phyloP scores from a whole-genome alignment of 495 filamentous ascomycete species.

The Letharia lupina region DNA sequence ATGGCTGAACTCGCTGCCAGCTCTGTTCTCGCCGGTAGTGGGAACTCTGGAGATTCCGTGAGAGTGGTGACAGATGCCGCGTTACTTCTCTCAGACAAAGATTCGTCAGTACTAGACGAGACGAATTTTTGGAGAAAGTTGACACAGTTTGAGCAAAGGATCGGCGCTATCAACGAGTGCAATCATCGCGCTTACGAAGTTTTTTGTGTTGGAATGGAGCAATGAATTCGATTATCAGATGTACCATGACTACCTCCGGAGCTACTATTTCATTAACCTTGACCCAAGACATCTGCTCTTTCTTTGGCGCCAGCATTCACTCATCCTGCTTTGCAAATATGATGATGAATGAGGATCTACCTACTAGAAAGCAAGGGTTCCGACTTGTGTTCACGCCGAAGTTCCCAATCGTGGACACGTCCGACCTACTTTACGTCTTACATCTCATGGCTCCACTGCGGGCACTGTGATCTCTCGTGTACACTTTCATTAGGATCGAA shows the following conservation, averaged over 20 bases:
- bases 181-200: slow-evolving; percentile 32
- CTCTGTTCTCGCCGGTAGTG: slow-evolving; percentile 27
- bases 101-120: slow-evolving; percentile 17
- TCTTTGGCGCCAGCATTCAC: background rate
- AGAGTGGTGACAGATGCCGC: slow-evolving; percentile 28
- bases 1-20: slow-evolving; percentile 28
- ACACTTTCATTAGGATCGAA: too few species aligned
- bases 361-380: background rate
- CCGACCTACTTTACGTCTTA: background rate
- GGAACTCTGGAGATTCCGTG: slow-evolving; percentile 31
- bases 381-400: background rate
- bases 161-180: slow-evolving; percentile 9
- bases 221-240: slow-evolving; percentile 35
- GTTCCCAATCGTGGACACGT: background rate
- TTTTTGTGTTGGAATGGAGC: slow-evolving; percentile 36
- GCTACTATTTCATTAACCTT: slow-evolving; percentile 23
- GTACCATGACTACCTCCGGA: slow-evolving; percentile 32
- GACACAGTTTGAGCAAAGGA: background rate
- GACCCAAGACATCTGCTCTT: background rate
- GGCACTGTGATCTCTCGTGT: too few species aligned
- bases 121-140: slow-evolving; percentile 21
- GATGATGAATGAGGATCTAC: too few species aligned
- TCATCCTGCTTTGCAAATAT: background rate
- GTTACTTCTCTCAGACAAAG: slow-evolving; percentile 7
- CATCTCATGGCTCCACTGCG: background rate